Evolutionary conservation across 768 basidiomycete genomes (phyloP), one percentile per base, ranked within the genome.

Genomic region (Ephemerocybe angulata): DNA sequence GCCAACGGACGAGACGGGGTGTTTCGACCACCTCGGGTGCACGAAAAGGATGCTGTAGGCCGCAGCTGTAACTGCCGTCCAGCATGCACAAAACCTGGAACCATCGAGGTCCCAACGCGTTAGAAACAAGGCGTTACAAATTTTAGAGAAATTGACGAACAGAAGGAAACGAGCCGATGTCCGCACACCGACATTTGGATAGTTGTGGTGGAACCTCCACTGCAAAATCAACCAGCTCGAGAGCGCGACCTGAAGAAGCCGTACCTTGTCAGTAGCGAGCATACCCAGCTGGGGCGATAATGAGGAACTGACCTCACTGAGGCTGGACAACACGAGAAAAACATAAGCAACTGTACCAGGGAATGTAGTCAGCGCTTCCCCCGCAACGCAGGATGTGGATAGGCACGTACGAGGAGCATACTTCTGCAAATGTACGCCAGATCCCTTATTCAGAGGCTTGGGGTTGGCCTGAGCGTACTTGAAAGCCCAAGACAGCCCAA

Each of bases 221-320:
- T 85, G 83, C 4, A 82, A 64, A 27, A 84, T 63, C 48, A 86
- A 68, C 85, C 85, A 86, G 59, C 76, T 80, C 43, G 81, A 68
- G 35, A 82, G 67, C 3, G 82, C 81, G 21, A 80, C 66, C 85
- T 82, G 58, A 37, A 40, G 37, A 41, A 57, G 33, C 24, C 21
- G 4, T 50, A 27, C 50, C 27, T 47, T 17, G 30, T 37, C 28
- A 13, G 1, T 12, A 8, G 11, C 35, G 30, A 7, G 6, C 25
- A 27, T 24, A 24, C 24, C 28, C 4, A 25, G 44, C n/a, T 35
- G 22, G 53, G 29, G 29, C 13, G 50, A 12, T 4, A 42, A 47
- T 41, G 17, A 27, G 35, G 38, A 37, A 27, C 50, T 21, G 56
- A 82, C 83, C 71, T 78, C 74, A 8, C 74, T 70, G 52, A 85